Evolutionary conservation across 2,329 filamentous ascomycete species (phyloP).

Genomic region (Juglanconis oblonga): DNA sequence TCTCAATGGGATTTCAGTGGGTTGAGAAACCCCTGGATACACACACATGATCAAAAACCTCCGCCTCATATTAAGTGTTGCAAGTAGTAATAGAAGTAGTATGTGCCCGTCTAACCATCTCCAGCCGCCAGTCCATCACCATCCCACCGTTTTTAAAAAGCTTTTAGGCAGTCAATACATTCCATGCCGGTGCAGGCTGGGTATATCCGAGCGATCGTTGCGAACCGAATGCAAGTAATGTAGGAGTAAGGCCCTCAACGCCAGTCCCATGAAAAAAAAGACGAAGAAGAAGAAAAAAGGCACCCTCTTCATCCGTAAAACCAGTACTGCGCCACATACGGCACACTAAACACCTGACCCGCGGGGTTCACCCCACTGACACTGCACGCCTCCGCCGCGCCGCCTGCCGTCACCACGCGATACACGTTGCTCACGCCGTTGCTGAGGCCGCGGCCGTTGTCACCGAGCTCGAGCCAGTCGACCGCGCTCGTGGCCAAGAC

Average conservation of each 20-base stretch:
- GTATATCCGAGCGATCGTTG: slow-evolving; percentile 4
- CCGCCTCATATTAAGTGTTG: too few relatives aligned
- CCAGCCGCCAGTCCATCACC: too few relatives aligned
- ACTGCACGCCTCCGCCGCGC: slow-evolving; percentile 41
- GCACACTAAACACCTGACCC: slow-evolving; percentile 42
- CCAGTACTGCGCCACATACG: slow-evolving; percentile 59
- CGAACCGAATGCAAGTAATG: not conserved
- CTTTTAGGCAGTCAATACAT: not conserved
- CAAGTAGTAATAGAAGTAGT: too few relatives aligned
- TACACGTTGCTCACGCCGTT: slow-evolving; percentile 44
- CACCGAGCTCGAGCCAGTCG: slow-evolving; percentile 49
- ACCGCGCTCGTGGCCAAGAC: slow-evolving; percentile 49
- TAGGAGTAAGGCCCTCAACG: not conserved
- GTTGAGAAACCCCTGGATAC: too few relatives aligned
- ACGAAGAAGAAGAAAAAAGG: not conserved
- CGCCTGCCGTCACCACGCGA: slow-evolving; percentile 54
- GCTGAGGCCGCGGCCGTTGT: slow-evolving; percentile 25
- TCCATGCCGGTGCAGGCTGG: not conserved
- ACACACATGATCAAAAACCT: too few relatives aligned
- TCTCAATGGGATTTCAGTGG: too few relatives aligned
- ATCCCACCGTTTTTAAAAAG: too few relatives aligned
- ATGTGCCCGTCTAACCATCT: too few relatives aligned
- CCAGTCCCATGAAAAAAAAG: not conserved
- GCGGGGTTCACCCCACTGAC: slow-evolving; percentile 35
- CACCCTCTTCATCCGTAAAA: slow-evolving; percentile 39